These are phyloP conservation scores for Selenicereus undatus DNA, from an alignment of 148 eudicot genomes.

Conservation along the genomic window DNA sequence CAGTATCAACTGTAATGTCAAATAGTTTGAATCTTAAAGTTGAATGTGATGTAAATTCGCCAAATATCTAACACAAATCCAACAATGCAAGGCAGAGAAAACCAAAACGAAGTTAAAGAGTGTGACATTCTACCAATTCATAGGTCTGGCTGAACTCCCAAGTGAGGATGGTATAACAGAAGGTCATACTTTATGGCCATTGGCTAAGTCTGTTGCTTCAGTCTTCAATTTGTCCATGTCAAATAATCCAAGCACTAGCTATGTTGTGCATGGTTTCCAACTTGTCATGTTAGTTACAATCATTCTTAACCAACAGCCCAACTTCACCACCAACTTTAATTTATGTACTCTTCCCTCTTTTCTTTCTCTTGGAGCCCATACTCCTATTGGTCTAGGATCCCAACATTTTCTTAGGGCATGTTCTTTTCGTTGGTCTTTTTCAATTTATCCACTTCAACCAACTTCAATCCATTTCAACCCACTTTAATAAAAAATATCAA, in stretches of 20 bases:
- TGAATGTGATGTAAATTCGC: no score
- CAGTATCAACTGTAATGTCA: no score
- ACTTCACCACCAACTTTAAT: not conserved
- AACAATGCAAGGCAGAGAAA: not conserved
- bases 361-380: not conserved
- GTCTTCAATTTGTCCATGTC: not conserved
- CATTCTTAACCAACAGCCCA: not conserved
- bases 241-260: not conserved
- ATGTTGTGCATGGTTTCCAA: not conserved
- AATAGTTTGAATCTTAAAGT: no score
- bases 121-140: constrained; percentile 2
- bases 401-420: not conserved
- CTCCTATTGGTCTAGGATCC: not conserved
- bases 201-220: not conserved
- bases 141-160: not conserved
- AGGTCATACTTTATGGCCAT: not conserved
- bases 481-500: no score
- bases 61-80: not conserved
- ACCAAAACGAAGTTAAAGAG: not conserved
- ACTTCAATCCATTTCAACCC: no score
- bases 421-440: no score
- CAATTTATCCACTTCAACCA: no score
- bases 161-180: not conserved
- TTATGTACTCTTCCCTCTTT: not conserved
- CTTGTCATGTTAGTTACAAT: not conserved